These are phyloP conservation scores for Ophiostoma sp. DNA, from an alignment of 2,329 filamentous ascomycete species.

Conservation along the genomic window DNA sequence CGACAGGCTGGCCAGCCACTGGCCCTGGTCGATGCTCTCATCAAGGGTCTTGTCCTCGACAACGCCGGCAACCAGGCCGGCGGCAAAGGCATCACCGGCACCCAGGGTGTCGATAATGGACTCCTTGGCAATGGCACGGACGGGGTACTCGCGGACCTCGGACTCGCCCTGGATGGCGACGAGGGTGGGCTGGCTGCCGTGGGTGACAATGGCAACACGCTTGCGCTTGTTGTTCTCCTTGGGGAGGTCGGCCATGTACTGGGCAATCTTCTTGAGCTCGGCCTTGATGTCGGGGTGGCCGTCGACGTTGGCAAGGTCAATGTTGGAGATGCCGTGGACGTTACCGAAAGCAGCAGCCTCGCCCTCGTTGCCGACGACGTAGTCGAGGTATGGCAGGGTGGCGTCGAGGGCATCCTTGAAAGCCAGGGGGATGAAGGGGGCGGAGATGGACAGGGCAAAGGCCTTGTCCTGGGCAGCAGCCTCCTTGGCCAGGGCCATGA, in stretches of 20 bases:
- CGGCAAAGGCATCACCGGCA: slow-evolving; percentile 78
- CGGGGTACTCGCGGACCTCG: slow-evolving; percentile 69
- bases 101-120: slow-evolving; percentile 93
- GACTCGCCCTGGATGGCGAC: slow-evolving; percentile 70
- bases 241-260: slow-evolving; percentile 77
- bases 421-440: slow-evolving; percentile 93
- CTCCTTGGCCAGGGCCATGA: slow-evolving; percentile 84
- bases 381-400: slow-evolving; percentile 87
- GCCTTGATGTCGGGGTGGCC: slow-evolving; percentile 50
- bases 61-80: slow-evolving; percentile 85
- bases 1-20: slow-evolving; percentile 92
- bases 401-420: slow-evolving; percentile 94
- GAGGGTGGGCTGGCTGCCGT: slow-evolving; percentile 86
- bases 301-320: slow-evolving; percentile 45
- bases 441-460: slow-evolving; percentile 86
- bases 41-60: slow-evolving; percentile 77
- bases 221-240: slow-evolving; percentile 86
- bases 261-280: slow-evolving; percentile 78
- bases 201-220: slow-evolving; percentile 85
- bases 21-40: slow-evolving; percentile 79
- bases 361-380: slow-evolving; percentile 93
- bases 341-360: slow-evolving; percentile 86
- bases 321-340: slow-evolving; percentile 62
- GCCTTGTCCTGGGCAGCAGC: slow-evolving; percentile 84
- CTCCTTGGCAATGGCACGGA: slow-evolving; percentile 87